phyloP scores from a whole-genome alignment of 2,329 filamentous ascomycete species.

The Colletotrichum neosansevieriae region DNA sequence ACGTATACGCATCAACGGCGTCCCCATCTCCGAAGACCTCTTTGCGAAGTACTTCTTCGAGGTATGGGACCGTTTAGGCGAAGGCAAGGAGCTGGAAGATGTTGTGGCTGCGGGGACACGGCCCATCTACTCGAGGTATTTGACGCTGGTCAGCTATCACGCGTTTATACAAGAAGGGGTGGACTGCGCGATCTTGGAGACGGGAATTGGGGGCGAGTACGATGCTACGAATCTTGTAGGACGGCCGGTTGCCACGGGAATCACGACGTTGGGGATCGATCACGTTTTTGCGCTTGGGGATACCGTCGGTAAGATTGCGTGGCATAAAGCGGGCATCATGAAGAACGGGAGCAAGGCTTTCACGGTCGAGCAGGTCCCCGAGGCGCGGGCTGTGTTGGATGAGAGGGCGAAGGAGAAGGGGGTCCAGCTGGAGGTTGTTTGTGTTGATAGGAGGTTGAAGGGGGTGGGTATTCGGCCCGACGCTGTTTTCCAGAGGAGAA shows the following conservation, averaged over 20 bases:
- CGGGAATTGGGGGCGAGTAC: constrained; percentile 93
- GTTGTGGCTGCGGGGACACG: constrained; percentile 72
- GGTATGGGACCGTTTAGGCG: constrained; percentile 76
- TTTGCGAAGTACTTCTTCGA: constrained; percentile 88
- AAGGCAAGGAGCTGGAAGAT: constrained; percentile 55
- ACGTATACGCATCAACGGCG: constrained; percentile 83
- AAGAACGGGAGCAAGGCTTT: constrained; percentile 68
- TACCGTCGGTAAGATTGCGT: constrained; percentile 84
- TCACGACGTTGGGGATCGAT: constrained; percentile 87
- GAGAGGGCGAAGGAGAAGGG: constrained; percentile 69
- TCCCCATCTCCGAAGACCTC: constrained; percentile 73
- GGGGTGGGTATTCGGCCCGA: constrained; percentile 60
- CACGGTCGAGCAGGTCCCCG: constrained; percentile 48
- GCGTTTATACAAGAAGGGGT: constrained; percentile 83
- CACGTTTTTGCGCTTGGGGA: constrained; percentile 84
- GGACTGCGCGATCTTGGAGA: constrained; percentile 85
- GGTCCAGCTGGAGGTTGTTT: constrained; percentile 19
- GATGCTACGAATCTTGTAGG: constrained; percentile 89
- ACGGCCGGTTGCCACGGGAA: constrained; percentile 68
- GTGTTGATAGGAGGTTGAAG: constrained; percentile 52
- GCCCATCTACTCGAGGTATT: constrained; percentile 91
- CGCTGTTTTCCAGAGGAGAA: constrained; percentile 68
- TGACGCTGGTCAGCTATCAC: constrained; percentile 91
- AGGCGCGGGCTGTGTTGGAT: constrained; percentile 65
- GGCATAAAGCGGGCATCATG: constrained; percentile 93